Conservation (phyloP, 2,329 filamentous ascomycete species). For the Akanthomyces dipterigenus region DNA sequence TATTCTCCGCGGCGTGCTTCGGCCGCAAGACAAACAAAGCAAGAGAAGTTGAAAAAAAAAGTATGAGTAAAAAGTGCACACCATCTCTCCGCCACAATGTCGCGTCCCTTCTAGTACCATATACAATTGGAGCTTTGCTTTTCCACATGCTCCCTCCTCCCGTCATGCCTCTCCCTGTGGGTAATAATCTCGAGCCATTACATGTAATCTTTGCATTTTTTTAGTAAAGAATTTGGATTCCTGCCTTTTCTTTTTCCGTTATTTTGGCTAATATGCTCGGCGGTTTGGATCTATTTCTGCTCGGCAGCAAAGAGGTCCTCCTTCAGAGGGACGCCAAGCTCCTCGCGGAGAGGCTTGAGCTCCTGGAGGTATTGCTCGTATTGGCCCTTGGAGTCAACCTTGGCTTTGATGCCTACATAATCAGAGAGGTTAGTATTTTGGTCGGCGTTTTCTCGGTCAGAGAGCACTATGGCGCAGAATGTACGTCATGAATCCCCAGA, state of each 20-base stretch:
- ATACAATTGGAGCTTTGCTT: slow-evolving; percentile 26
- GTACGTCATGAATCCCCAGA: neutral
- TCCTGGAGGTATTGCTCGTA: slow-evolving; percentile 95
- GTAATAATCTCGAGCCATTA: slow-evolving; percentile 8
- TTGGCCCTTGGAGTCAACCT: slow-evolving; percentile 97
- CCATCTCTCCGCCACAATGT: neutral
- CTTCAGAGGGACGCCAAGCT: slow-evolving; percentile 85
- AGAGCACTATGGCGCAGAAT: neutral
- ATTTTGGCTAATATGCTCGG: neutral
- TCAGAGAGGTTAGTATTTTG: neutral
- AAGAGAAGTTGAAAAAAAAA: neutral
- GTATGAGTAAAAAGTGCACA: neutral
- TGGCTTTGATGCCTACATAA: slow-evolving; percentile 82
- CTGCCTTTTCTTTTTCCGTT: neutral
- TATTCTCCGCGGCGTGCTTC: neutral
- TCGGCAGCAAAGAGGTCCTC: slow-evolving; percentile 89
- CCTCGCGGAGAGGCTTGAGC: slow-evolving; percentile 86
- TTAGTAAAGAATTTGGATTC: neutral
- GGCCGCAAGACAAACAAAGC: neutral
- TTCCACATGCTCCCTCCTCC: neutral
- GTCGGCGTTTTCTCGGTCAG: neutral
- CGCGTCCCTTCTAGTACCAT: slow-evolving; percentile 27
- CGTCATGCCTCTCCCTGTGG: no score
- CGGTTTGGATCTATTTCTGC: slow-evolving; percentile 29
- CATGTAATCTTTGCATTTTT: neutral